These are phyloP conservation scores for Orbilia oligospora DNA, from an alignment of 2,329 filamentous ascomycete genomes.

Conservation along the genomic window DNA sequence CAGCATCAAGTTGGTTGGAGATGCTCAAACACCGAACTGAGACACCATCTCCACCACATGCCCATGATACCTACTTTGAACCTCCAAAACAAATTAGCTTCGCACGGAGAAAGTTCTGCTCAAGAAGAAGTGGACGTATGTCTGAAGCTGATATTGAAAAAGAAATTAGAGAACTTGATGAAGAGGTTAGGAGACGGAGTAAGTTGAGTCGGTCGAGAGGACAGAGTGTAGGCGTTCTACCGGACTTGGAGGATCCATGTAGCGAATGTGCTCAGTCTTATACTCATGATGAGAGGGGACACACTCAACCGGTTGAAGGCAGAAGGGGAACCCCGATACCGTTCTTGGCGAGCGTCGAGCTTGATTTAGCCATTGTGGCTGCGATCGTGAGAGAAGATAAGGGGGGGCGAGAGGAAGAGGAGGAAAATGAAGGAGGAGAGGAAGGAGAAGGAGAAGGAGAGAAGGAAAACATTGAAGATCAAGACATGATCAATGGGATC, in stretches of 20 bases:
- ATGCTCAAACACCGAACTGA: conserved; percentile 58
- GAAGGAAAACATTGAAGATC: conserved; percentile 1
- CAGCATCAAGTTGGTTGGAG: conserved; percentile 56
- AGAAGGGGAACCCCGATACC: conserved; percentile 54
- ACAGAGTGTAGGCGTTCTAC: conserved; percentile 51
- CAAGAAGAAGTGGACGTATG: conserved; percentile 37
- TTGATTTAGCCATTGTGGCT: conserved; percentile 9
- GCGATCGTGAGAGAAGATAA: background rate
- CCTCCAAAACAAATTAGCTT: conserved; percentile 51
- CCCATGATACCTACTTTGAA: conserved; percentile 49
- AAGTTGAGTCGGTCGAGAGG: conserved; percentile 40
- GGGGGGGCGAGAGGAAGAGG: background rate
- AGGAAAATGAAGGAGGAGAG: background rate
- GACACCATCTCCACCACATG: conserved; percentile 51
- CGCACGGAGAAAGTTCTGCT: conserved; percentile 46
- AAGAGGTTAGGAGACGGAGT: conserved; percentile 52
- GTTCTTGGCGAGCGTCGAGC: conserved; percentile 38
- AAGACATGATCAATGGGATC: conserved; percentile 38
- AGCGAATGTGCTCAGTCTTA: conserved; percentile 46
- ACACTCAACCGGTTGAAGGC: conserved; percentile 56
- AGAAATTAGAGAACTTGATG: conserved; percentile 55
- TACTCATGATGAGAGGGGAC: conserved; percentile 53
- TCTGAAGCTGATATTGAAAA: conserved; percentile 53
- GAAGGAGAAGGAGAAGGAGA: background rate
- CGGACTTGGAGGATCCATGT: conserved; percentile 54